Conservation (phyloP, 306 rosid genomes). For the Leucaena leucocephala region DNA sequence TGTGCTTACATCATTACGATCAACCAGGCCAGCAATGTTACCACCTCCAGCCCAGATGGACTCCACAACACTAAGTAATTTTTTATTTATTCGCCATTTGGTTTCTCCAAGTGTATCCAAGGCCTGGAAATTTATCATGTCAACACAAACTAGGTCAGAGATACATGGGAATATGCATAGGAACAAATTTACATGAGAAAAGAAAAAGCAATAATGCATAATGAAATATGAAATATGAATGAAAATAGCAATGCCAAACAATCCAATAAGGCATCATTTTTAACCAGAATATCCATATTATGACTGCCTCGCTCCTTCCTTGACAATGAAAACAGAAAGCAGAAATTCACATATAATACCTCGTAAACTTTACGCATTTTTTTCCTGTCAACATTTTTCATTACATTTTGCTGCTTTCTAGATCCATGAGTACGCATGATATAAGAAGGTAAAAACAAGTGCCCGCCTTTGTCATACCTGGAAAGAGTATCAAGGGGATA, state of each 20-base stretch:
- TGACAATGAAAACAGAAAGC: constrained; percentile 8
- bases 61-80: constrained; percentile 70
- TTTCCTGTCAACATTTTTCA: constrained; percentile 55
- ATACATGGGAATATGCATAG: constrained; percentile 3
- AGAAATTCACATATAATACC: constrained; percentile 48
- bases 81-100: constrained; percentile 83
- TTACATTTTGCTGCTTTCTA: constrained; percentile 70
- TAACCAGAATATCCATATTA: constrained; percentile 1
- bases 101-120: constrained; percentile 83
- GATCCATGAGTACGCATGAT: constrained; percentile 93
- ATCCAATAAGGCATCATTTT: neutral
- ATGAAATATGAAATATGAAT: neutral
- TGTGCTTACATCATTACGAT: constrained; percentile 68
- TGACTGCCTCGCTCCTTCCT: constrained; percentile 4
- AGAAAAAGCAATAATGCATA: constrained; percentile 5
- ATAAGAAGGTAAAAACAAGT: constrained; percentile 84
- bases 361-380: constrained; percentile 79
- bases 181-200: constrained; percentile 11
- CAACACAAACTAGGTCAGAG: constrained; percentile 8
- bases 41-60: constrained; percentile 86
- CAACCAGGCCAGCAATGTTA: constrained; percentile 78
- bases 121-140: constrained; percentile 53
- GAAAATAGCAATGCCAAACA: constrained; percentile 11
- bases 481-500: constrained; percentile 18
- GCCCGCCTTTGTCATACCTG: constrained; percentile 90